Base-by-base conservation (phyloP, 75 land plant species). In the Selaginella moellendorffii region DNA sequence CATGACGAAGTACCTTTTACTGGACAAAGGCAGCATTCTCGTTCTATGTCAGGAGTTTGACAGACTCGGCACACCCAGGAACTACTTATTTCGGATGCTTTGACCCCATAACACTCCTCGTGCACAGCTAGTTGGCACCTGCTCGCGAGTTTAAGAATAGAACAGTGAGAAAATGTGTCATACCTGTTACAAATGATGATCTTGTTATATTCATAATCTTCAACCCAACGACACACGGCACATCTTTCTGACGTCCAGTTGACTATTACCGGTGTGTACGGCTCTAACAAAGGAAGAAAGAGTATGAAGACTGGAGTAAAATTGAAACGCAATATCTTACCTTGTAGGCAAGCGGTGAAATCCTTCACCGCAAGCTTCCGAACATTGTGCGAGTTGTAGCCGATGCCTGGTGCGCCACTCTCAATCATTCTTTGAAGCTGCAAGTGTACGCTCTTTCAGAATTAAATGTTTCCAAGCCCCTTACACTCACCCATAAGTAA, bases 21-120 rank as follows among this genome's bases (percentile, higher is more conserved):
- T 2, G 24, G 59, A 56, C 59, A 56, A 8, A 56, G 59, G 21
- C 59, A 56, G n/a, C 59, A 56, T 21, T 56, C 21, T n/a, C 59
- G 19, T 24, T 56, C 24, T 9, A 56, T 24, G 5, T 56, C 59
- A 21, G 51, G 18, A 18, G 59, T 19, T 56, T 56, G 17, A 56
- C 59, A 56, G 2, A 56, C 59, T 9, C 59, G 59, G 24, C 59
- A 56, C 8, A 56, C 59, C 59, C 59, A 56, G 8, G 59, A 56
- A 25, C 59, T 24, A 21, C 59, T n/a, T 21, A 56, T 56, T n/a
- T 56, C 59, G 2, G 59, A 56, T 2, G 59, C 59, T 56, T 19
- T 56, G 25, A 56, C n/a, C 19, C 59, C 59, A 56, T 56, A 56
- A 25, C 59, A 56, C n/a, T 56, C 59, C n/a, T 56, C 59, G n/a